These are phyloP conservation scores for Pseudogymnoascus verrucosus DNA, from an alignment of 2,329 filamentous ascomycete species.

Conservation along the genomic window DNA sequence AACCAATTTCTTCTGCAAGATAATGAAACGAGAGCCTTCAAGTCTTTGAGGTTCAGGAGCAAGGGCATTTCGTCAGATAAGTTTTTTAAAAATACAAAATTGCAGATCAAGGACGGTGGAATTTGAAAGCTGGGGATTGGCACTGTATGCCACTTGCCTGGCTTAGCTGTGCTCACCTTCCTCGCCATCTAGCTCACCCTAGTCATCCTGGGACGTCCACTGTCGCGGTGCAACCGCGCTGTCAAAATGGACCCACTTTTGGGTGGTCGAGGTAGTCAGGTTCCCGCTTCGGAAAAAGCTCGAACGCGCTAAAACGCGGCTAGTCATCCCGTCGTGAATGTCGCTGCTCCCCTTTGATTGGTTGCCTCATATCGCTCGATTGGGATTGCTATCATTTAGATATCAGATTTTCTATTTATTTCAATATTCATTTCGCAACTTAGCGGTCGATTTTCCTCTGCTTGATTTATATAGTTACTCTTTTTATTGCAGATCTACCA, in stretches of 20 bases:
- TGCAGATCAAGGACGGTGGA: not conserved
- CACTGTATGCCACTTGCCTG: not conserved
- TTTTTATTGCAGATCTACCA: not conserved
- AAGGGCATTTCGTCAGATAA: not conserved
- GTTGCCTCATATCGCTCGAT: not conserved
- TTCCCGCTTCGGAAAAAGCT: not conserved
- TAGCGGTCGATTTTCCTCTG: not conserved
- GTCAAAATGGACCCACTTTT: no score
- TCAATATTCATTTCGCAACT: not conserved
- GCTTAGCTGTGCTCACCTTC: not conserved
- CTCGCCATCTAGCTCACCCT: no score
- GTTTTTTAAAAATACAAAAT: not conserved
- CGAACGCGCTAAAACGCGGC: not conserved
- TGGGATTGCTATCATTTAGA: not conserved
- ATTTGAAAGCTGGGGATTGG: not conserved
- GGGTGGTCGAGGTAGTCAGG: no score
- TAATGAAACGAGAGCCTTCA: not conserved
- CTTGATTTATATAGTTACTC: not conserved
- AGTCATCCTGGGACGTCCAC: no score
- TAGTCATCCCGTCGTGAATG: not conserved
- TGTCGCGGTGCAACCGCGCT: no score
- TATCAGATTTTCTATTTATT: not conserved
- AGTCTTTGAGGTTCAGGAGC: not conserved
- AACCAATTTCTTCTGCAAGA: not conserved
- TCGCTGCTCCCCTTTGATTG: not conserved